Percentiles rank a stretch among this genome's conserved stretches.
Conservation (phyloP, 148 eudicot genomes). For the Heliosperma pusillum region DNA sequence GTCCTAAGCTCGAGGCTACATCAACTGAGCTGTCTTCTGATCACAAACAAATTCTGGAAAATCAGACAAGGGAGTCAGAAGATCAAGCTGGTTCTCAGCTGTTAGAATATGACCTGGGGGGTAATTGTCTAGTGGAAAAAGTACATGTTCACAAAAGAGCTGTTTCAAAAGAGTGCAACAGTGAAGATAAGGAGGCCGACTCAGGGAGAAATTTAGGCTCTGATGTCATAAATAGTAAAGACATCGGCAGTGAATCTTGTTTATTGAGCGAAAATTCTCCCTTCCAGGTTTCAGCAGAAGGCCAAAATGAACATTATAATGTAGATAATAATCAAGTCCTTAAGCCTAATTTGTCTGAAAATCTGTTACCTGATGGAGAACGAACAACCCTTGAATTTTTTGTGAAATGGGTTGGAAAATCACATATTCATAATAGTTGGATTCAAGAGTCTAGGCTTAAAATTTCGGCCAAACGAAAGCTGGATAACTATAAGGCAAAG, state of each 20-base stretch:
- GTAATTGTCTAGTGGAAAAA: slow-evolving; percentile 31
- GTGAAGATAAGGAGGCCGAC: slow-evolving; percentile 34
- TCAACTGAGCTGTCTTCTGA: slow-evolving; percentile 29
- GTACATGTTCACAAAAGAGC: slow-evolving; percentile 40
- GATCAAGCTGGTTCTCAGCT: slow-evolving; percentile 31
- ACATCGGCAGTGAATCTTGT: slow-evolving; percentile 23
- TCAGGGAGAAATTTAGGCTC: slow-evolving; percentile 27
- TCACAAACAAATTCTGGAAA: slow-evolving; percentile 32
- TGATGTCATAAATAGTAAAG: slow-evolving; percentile 23
- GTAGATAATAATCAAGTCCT: slow-evolving; percentile 22
- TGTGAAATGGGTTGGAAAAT: slow-evolving; percentile 92
- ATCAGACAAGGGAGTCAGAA: slow-evolving; percentile 28
- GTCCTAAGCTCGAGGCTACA: slow-evolving; percentile 25
- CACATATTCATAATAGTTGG: slow-evolving; percentile 87
- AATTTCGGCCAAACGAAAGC: slow-evolving; percentile 76
- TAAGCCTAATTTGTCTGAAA: slow-evolving; percentile 26
- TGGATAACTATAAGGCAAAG: slow-evolving; percentile 81
- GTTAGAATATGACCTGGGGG: slow-evolving; percentile 22
- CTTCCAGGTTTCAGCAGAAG: neutral
- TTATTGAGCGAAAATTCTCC: slow-evolving; percentile 25
- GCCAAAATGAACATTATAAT: slow-evolving; percentile 22
- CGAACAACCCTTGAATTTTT: slow-evolving; percentile 56
- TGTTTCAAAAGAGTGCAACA: slow-evolving; percentile 38
- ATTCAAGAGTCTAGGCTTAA: slow-evolving; percentile 72
- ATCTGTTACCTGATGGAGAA: slow-evolving; percentile 25